Conservation (phyloP, 495 filamentous ascomycete species). For the Penicillium tannophilum region DNA sequence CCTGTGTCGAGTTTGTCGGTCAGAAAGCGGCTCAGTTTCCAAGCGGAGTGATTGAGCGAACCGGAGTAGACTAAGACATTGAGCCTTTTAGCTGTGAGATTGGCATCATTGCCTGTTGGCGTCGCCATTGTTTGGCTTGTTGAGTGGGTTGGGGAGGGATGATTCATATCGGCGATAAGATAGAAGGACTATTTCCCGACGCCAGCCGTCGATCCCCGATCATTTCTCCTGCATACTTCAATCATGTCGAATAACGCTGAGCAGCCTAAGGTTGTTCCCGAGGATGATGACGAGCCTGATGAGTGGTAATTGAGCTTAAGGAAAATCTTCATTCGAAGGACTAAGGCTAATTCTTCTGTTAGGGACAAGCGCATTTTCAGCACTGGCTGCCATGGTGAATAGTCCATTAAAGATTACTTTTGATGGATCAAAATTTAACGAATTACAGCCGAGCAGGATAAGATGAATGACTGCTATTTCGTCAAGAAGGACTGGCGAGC, state of each 20-base stretch:
- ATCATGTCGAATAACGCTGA: conserved; percentile 46
- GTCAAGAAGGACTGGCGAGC: conserved; percentile 95
- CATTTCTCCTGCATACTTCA: conserved; percentile 12
- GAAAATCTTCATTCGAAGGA: background rate
- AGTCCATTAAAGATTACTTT: conserved; percentile 1
- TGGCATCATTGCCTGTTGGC: conserved; percentile 36
- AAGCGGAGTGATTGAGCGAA: conserved; percentile 39
- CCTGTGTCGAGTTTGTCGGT: conserved; percentile 53
- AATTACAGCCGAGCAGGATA: conserved; percentile 75
- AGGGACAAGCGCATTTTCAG: conserved; percentile 98
- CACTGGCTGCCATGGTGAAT: conserved; percentile 86
- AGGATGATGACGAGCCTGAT: conserved; percentile 86
- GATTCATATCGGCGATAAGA: conserved; percentile 27
- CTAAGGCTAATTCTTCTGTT: conserved; percentile 17
- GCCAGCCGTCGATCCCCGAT: conserved; percentile 17
- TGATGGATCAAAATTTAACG: conserved; percentile 9
- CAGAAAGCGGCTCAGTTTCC: conserved; percentile 30
- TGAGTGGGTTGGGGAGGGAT: conserved; percentile 12
- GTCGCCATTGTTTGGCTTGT: conserved; percentile 33
- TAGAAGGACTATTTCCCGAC: conserved; percentile 11
- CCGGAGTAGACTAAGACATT: conserved; percentile 90
- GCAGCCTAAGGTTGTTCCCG: conserved; percentile 37
- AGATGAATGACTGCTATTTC: conserved; percentile 92
- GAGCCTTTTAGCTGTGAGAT: conserved; percentile 64
- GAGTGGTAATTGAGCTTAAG: conserved; percentile 69